These are phyloP conservation scores for Aciculosporium take DNA, from an alignment of 2,329 filamentous ascomycete species.

Conservation along the genomic window DNA sequence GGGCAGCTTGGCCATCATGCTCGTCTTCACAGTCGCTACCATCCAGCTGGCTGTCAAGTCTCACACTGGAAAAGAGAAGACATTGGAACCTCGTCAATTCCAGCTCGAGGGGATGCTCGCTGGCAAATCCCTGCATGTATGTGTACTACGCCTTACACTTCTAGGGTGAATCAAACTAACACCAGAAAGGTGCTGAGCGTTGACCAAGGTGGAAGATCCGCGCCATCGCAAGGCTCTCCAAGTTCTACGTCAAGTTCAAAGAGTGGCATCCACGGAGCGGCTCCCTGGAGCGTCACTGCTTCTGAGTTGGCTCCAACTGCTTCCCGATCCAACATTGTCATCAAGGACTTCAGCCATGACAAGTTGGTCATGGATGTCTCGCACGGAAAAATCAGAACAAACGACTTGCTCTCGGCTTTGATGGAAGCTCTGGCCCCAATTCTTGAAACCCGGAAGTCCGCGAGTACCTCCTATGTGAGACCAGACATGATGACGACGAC, in stretches of 20 bases:
- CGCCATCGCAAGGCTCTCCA: not conserved
- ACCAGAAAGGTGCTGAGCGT: not conserved
- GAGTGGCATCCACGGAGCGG: not conserved
- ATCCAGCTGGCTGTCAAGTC: constrained; percentile 1
- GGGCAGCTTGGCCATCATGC: constrained; percentile 2
- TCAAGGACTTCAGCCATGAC: not conserved
- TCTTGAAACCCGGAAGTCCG: not conserved
- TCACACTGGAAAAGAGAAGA: not conserved
- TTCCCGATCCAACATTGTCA: not conserved
- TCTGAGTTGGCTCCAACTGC: not conserved
- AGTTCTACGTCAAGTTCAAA: not conserved
- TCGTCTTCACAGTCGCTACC: constrained; percentile 4
- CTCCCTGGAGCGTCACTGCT: not conserved
- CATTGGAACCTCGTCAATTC: constrained; percentile 11
- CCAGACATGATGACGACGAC: not conserved
- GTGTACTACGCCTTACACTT: not conserved
- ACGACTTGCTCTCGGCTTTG: constrained; percentile 8
- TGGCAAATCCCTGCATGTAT: constrained; percentile 8
- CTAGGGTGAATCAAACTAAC: not conserved
- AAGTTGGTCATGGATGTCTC: not conserved
- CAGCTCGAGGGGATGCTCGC: constrained; percentile 12
- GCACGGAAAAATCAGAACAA: not conserved
- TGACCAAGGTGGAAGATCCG: not conserved
- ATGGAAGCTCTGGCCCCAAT: constrained; percentile 7
- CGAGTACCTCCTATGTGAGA: not conserved